phyloP scores from a whole-genome alignment of 495 filamentous ascomycete genomes.

The Daldinia vernicosa region DNA sequence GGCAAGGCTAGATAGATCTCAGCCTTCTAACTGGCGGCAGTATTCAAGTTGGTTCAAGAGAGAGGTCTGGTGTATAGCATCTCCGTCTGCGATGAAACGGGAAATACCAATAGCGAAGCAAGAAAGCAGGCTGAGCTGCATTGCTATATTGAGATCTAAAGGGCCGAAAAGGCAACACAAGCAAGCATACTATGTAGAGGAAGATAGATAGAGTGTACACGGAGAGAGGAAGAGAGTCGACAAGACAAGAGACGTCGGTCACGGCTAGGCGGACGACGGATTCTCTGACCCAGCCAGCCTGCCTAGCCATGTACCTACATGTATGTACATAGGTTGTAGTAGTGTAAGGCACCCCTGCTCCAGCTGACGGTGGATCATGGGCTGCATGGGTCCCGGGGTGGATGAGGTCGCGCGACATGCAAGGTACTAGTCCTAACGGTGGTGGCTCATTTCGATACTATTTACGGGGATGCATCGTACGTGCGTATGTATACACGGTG shows the following conservation, averaged over 20 bases:
- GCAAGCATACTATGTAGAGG: slow-evolving; percentile 30
- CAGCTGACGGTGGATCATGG: slow-evolving; percentile 42
- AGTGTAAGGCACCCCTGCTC: slow-evolving; percentile 44
- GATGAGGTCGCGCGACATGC: slow-evolving; percentile 42
- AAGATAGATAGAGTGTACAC: slow-evolving; percentile 22
- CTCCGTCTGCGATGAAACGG: slow-evolving; percentile 48
- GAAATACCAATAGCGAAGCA: slow-evolving; percentile 45
- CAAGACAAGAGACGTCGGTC: slow-evolving; percentile 31
- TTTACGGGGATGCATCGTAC: slow-evolving; percentile 33
- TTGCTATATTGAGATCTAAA: slow-evolving; percentile 59
- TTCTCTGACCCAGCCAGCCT: slow-evolving; percentile 29
- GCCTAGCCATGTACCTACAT: slow-evolving; percentile 36
- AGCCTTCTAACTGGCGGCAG: slow-evolving; percentile 46
- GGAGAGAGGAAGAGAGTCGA: slow-evolving; percentile 27
- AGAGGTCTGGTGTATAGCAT: slow-evolving; percentile 40
- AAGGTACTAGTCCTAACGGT: slow-evolving; percentile 39
- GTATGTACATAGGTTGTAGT: slow-evolving; percentile 28
- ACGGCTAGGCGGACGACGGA: slow-evolving; percentile 30
- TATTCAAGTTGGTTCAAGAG: slow-evolving; percentile 39
- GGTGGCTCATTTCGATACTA: slow-evolving; percentile 38
- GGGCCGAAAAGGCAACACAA: slow-evolving; percentile 44
- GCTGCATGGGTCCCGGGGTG: slow-evolving; percentile 38
- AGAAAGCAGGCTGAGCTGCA: slow-evolving; percentile 51
- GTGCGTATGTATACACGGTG: slow-evolving; percentile 25
- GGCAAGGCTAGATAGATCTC: slow-evolving; percentile 46